phyloP scores from a whole-genome alignment of 2,329 filamentous ascomycete genomes.

The Trichoderma pleuroti region DNA sequence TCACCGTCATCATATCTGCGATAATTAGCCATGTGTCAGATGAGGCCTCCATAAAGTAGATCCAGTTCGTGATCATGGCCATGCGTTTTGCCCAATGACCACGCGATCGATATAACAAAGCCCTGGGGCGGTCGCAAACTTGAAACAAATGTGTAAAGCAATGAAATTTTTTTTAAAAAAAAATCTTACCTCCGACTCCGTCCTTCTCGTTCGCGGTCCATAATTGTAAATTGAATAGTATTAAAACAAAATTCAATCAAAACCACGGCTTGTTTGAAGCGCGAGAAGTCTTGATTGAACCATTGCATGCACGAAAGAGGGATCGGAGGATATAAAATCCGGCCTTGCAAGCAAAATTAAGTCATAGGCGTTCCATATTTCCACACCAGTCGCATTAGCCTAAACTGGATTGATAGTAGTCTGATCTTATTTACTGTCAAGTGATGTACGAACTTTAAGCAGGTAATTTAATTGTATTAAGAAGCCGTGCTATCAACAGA shows the following conservation, averaged over 20 bases:
- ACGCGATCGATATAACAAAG: background rate
- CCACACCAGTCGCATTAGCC: background rate
- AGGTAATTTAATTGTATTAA: background rate
- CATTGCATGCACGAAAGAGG: background rate
- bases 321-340: conserved; percentile 13
- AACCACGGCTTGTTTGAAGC: background rate
- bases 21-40: conserved; percentile 19
- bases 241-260: background rate
- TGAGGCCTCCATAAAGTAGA: background rate
- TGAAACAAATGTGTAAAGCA: background rate
- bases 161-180: background rate
- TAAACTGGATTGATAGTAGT: conserved; percentile 3
- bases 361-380: background rate
- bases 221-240: conserved; percentile 18
- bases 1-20: conserved; percentile 58
- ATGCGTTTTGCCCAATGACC: background rate
- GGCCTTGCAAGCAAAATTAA: background rate
- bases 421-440: background rate
- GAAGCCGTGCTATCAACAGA: background rate
- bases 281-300: background rate
- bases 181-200: conserved; percentile 34
- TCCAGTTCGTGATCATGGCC: background rate
- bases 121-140: background rate
- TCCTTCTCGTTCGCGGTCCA: conserved; percentile 39
- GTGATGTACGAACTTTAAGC: background rate